These are phyloP conservation scores for Verbascum thapsus DNA, from an alignment of 257 asterid genomes.

Conservation along the genomic window DNA sequence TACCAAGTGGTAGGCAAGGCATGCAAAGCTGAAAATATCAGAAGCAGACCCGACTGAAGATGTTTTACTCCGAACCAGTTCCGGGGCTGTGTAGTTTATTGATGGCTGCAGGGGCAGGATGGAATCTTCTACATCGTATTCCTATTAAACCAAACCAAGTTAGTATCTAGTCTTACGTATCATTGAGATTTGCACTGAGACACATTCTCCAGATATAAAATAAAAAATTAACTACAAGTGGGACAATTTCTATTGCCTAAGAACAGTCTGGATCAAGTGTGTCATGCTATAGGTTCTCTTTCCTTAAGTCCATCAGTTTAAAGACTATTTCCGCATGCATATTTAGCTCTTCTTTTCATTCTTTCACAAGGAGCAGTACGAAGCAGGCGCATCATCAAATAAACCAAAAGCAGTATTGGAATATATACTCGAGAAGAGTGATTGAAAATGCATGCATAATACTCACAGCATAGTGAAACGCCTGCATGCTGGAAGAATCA, in stretches of 20 bases:
- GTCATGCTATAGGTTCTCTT: too few species aligned
- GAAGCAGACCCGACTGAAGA: slow-evolving; percentile 67
- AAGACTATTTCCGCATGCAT: background rate
- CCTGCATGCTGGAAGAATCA: slow-evolving; percentile 62
- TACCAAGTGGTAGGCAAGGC: slow-evolving; percentile 95
- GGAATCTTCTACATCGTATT: slow-evolving; percentile 95
- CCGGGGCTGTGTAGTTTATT: slow-evolving; percentile 95
- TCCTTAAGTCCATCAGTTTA: slow-evolving; percentile 19
- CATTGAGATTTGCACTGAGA: slow-evolving; percentile 12
- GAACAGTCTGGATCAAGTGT: slow-evolving; percentile 15
- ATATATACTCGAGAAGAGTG: slow-evolving; percentile 10
- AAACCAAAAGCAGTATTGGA: slow-evolving; percentile 11
- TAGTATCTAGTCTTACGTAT: slow-evolving; percentile 20
- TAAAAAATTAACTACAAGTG: slow-evolving; percentile 7
- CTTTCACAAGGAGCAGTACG: slow-evolving; percentile 16
- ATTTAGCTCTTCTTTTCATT: slow-evolving; percentile 20
- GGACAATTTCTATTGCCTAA: slow-evolving; percentile 8
- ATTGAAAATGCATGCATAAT: slow-evolving; percentile 15
- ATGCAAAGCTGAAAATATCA: slow-evolving; percentile 94
- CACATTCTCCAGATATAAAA: background rate
- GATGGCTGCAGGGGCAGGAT: slow-evolving; percentile 94
- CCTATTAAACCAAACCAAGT: slow-evolving; percentile 50
- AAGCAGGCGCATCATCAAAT: slow-evolving; percentile 7
- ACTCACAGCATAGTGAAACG: slow-evolving; percentile 98
- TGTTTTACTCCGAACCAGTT: slow-evolving; percentile 81